These are phyloP conservation scores for Mariannaea sp. DNA, from an alignment of 2,329 filamentous ascomycete genomes.

Conservation along the genomic window DNA sequence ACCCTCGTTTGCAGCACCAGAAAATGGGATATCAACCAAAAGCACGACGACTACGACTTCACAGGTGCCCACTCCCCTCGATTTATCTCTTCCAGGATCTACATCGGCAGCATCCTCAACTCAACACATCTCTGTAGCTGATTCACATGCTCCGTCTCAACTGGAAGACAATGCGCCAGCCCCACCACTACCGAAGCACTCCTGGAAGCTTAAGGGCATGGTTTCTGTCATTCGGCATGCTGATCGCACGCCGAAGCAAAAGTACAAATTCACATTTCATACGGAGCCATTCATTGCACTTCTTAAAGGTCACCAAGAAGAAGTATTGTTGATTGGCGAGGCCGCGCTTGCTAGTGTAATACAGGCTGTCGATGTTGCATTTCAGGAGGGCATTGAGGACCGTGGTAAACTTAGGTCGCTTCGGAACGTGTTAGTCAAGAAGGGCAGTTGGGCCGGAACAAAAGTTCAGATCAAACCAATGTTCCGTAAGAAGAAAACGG, in stretches of 20 bases:
- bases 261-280: constrained; percentile 99
- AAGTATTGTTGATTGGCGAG: constrained; percentile 92
- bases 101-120: constrained; percentile 39
- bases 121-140: constrained; percentile 40
- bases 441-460: constrained; percentile 91
- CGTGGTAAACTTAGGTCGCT: constrained; percentile 82
- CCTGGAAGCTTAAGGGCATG: constrained; percentile 98
- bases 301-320: constrained; percentile 92
- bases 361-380: constrained; percentile 81
- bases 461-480: constrained; percentile 99
- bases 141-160: constrained; percentile 37
- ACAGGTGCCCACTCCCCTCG: constrained; percentile 43
- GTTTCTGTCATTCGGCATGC: constrained; percentile 96
- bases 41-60: constrained; percentile 44
- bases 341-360: constrained; percentile 87
- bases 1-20: constrained; percentile 40
- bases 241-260: constrained; percentile 96
- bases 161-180: constrained; percentile 52
- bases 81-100: constrained; percentile 36
- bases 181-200: constrained; percentile 79
- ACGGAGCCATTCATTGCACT: constrained; percentile 94
- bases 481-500: constrained; percentile 86
- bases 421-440: constrained; percentile 86
- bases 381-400: constrained; percentile 82
- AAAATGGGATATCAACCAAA: constrained; percentile 41